Percentiles rank a stretch among this genome's conserved stretches.
phyloP scores from a whole-genome alignment of 768 basidiomycete genomes.

The Boletus barrowsii region DNA sequence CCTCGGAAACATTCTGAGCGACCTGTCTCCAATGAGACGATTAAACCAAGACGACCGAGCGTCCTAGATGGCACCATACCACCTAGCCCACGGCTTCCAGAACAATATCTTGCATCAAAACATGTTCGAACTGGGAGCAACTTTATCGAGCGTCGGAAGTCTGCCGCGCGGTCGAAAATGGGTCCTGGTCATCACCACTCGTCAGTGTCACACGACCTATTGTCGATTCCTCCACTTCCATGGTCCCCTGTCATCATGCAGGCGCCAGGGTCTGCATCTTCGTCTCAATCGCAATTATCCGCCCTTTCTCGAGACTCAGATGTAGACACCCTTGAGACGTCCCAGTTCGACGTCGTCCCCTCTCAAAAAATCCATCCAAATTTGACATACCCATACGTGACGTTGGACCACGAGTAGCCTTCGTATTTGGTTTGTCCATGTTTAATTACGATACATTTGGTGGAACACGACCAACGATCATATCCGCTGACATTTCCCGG shows the following conservation, averaged over 20 bases:
- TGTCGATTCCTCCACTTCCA: conserved; percentile 11
- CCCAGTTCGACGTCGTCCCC: conserved; percentile 66
- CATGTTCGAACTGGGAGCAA: conserved; percentile 32
- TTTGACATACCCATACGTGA: conserved; percentile 59
- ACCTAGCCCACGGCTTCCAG: conserved; percentile 61
- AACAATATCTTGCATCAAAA: conserved; percentile 40
- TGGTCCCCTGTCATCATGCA: conserved; percentile 16
- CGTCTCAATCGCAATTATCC: conserved; percentile 26
- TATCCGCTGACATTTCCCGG: conserved; percentile 8
- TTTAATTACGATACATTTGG: conserved; percentile 14
- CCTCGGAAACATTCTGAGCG: conserved; percentile 41
- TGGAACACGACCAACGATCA: conserved; percentile 12
- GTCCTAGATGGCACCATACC: conserved; percentile 48
- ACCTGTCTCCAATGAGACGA: conserved; percentile 31
- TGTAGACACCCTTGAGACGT: conserved; percentile 49
- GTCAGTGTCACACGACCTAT: conserved; percentile 31
- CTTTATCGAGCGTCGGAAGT: conserved; percentile 28
- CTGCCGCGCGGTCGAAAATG: conserved; percentile 17
- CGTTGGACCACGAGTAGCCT: conserved; percentile 41
- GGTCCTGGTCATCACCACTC: conserved; percentile 19
- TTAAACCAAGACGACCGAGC: conserved; percentile 46
- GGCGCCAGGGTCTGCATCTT: conserved; percentile 24
- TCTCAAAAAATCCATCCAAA: conserved; percentile 41
- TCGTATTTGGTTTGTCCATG: conserved; percentile 14
- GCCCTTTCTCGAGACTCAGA: conserved; percentile 22